Percentiles rank a stretch among this genome's conserved stretches.
Conservation (phyloP, 495 filamentous ascomycete genomes). For the Tuber borchii region DNA sequence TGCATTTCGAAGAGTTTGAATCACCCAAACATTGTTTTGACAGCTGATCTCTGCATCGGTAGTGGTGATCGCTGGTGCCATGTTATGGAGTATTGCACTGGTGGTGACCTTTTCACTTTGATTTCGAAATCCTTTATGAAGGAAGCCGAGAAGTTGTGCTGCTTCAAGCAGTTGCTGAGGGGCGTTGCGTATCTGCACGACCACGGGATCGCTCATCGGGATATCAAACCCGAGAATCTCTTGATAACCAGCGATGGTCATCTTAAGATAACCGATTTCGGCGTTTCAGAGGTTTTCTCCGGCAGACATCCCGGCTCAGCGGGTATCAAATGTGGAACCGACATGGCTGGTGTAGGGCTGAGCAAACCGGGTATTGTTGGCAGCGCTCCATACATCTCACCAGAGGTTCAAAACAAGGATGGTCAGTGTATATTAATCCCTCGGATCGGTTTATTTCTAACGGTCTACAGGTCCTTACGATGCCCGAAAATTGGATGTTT, state of each 20-base stretch:
- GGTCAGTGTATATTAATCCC: conserved; percentile 42
- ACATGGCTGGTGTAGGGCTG: conserved; percentile 58
- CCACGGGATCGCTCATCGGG: conserved; percentile 70
- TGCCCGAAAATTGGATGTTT: conserved; percentile 67
- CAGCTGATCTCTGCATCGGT: conserved; percentile 60
- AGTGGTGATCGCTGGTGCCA: conserved; percentile 63
- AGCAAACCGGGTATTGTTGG: conserved; percentile 69
- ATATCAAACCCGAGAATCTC: conserved; percentile 75
- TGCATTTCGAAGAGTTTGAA: conserved; percentile 66
- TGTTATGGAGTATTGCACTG: conserved; percentile 76
- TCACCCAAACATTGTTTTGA: conserved; percentile 74
- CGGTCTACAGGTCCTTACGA: conserved; percentile 56
- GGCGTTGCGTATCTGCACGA: conserved; percentile 63
- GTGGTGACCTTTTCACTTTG: conserved; percentile 65
- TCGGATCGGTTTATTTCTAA: conserved; percentile 16
- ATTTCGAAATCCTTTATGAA: conserved; percentile 58
- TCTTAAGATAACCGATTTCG: conserved; percentile 77
- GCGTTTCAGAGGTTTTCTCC: conserved; percentile 67
- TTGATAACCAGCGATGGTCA: conserved; percentile 61
- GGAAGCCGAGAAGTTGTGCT: conserved; percentile 57
- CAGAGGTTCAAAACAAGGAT: conserved; percentile 62
- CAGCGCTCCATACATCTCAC: conserved; percentile 69
- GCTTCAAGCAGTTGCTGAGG: conserved; percentile 73
- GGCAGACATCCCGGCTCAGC: conserved; percentile 66
- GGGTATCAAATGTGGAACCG: conserved; percentile 58